Base-by-base conservation (phyloP, 768 basidiomycete genomes). In the Auricularia heimuer region DNA sequence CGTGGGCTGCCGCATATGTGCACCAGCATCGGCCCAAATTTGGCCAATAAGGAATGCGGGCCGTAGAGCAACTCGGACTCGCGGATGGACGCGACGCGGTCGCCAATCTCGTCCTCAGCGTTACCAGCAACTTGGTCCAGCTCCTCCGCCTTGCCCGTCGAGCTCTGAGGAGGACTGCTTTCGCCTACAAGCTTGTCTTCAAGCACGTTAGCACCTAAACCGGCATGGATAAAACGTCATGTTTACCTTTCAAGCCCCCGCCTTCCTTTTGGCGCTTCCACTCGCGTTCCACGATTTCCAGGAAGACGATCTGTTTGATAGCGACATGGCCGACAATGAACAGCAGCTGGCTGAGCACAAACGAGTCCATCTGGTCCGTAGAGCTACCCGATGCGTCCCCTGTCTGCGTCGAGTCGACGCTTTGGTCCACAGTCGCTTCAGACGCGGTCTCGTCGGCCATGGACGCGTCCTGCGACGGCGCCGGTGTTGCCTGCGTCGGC, bases 61-160 rank as follows among this genome's bases (percentile, higher is more conserved):
- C 94, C 92, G 68, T 92, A 94, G 14, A 98, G 77, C 60, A 98
- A 78, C 75, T 98, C 95, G 3, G 80, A 82, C 77, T 99, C 97
- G 36, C 94, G 81, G 64, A 97, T 84, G 1, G 78, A 83, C 1
- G 89, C 86, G 45, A 99, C 90, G 8, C 89, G 83, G 65, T 99
- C 97, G 14, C 94, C 97, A 69, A 98, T 96, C 70, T 99, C 97
- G 72, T 99, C 97, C 74, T 99, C 97, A 3, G 94, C 94, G 71
- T 95, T 96, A 4, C 97, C 97, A 7, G 90, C 94, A 10, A 98
- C 96, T 70, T 96, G 94, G 68, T 99, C 97, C 0, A 98, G 85
- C 72, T 99, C 97, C 71, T 97, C 94, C 16, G 77, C 81, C 45
- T 81, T 60, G 56, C 29, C 76, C 65, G 81, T 91, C 42, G 82